Percentiles rank a stretch among this genome's conserved stretches.
These are phyloP conservation scores for Teratosphaeria epicoccoides DNA, from an alignment of 2,329 filamentous ascomycete species.

Conservation along the genomic window DNA sequence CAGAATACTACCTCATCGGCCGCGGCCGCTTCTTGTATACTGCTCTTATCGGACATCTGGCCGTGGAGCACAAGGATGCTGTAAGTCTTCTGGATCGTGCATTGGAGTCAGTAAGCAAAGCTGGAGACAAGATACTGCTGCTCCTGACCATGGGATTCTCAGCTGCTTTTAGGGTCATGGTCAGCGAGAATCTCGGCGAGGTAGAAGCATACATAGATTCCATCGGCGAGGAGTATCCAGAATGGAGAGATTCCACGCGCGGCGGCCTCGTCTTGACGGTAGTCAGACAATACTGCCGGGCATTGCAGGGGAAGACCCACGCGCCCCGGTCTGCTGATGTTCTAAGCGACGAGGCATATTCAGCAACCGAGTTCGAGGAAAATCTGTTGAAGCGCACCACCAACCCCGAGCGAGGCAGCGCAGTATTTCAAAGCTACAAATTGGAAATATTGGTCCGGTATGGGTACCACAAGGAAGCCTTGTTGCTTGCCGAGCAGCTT, in stretches of 20 bases:
- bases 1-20: conserved; percentile 54
- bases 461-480: conserved; percentile 33
- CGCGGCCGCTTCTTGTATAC: conserved; percentile 59
- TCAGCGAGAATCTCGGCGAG: conserved; percentile 57
- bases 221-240: conserved; percentile 61
- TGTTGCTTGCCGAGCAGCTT: conserved; percentile 33
- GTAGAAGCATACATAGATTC: conserved; percentile 61
- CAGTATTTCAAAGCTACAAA: conserved; percentile 54
- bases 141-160: conserved; percentile 61
- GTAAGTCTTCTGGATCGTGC: conserved; percentile 53
- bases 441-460: conserved; percentile 33
- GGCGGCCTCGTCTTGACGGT: conserved; percentile 60
- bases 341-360: conserved; percentile 59
- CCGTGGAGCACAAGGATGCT: conserved; percentile 49
- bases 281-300: conserved; percentile 55
- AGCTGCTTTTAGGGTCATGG: conserved; percentile 57
- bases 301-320: conserved; percentile 64
- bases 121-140: conserved; percentile 61
- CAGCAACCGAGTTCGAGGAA: conserved; percentile 45
- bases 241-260: conserved; percentile 60
- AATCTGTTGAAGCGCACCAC: conserved; percentile 37
- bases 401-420: conserved; percentile 53
- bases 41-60: conserved; percentile 60
- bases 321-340: conserved; percentile 42
- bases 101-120: conserved; percentile 53